phyloP scores from a whole-genome alignment of 1,284 basidiomycete genomes.

The Mycena sp. region DNA sequence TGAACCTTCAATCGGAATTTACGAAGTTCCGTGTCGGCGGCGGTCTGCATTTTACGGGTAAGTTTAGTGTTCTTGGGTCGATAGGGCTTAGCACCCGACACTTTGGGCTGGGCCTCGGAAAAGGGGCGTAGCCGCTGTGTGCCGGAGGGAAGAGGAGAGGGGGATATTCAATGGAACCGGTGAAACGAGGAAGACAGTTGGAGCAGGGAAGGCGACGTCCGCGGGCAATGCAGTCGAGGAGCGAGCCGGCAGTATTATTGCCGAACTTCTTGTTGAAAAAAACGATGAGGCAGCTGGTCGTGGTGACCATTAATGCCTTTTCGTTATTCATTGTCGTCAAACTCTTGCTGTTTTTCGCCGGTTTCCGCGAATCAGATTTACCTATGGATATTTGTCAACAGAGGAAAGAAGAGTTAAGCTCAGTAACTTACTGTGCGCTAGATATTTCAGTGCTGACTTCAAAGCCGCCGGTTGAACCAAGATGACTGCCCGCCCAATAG shows the following conservation, averaged over 20 bases:
- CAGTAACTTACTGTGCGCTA: not conserved
- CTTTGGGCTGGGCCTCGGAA: not conserved
- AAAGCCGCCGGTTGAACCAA: not conserved
- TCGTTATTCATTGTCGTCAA: not conserved
- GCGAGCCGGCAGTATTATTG: not conserved
- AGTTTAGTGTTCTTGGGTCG: not conserved
- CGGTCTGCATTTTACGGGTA: not conserved
- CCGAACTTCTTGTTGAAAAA: slow-evolving; percentile 1
- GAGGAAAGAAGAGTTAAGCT: not conserved
- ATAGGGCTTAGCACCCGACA: not conserved
- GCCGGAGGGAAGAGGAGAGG: not conserved
- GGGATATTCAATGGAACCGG: not conserved
- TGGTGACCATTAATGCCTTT: not conserved
- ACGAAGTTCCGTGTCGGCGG: not conserved
- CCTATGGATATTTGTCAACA: not conserved
- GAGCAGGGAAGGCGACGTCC: not conserved
- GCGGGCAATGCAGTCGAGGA: not conserved
- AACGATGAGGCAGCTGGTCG: not conserved
- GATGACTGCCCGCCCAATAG: not conserved
- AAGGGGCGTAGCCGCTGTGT: not conserved
- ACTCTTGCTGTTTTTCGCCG: not conserved
- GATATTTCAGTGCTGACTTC: not conserved
- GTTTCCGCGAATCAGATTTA: not conserved
- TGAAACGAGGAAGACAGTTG: not conserved
- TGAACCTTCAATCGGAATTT: not conserved